Conservation (phyloP, 495 filamentous ascomycete species). For the Penicillium desertorum region DNA sequence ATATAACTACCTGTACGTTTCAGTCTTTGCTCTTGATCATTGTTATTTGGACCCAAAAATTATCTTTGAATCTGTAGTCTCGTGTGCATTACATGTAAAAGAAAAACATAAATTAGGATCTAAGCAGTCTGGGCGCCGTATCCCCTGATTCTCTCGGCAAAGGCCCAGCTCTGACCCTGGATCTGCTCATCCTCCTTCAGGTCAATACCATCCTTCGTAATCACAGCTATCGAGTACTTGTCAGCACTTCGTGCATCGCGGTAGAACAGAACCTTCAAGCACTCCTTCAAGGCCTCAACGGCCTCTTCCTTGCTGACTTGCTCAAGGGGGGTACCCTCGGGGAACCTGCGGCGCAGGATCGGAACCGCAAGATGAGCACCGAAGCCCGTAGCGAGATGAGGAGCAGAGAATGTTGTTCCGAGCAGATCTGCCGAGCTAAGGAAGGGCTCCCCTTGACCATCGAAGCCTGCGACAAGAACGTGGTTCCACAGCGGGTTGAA, state of each 20-base stretch:
- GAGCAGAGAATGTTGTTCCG: constrained; percentile 84
- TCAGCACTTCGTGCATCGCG: constrained; percentile 91
- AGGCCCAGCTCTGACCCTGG: constrained; percentile 91
- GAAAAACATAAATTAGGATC: constrained; percentile 11
- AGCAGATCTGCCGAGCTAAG: constrained; percentile 86
- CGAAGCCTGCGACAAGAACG: constrained; percentile 84
- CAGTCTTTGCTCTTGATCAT: constrained; percentile 6
- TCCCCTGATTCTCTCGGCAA: constrained; percentile 81
- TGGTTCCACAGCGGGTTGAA: constrained; percentile 98
- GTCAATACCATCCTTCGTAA: constrained; percentile 79
- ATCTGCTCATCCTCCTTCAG: constrained; percentile 75
- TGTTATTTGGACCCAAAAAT: neutral
- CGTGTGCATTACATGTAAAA: constrained; percentile 18
- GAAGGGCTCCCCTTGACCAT: constrained; percentile 78
- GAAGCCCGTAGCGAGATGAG: constrained; percentile 89
- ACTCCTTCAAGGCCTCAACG: constrained; percentile 76
- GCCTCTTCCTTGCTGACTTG: constrained; percentile 75
- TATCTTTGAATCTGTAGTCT: constrained; percentile 3
- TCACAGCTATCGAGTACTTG: constrained; percentile 83
- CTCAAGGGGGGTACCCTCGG: constrained; percentile 73
- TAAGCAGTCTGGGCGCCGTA: constrained; percentile 69
- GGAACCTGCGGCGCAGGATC: constrained; percentile 76
- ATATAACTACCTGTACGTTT: neutral
- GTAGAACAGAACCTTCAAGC: constrained; percentile 98
- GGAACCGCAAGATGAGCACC: constrained; percentile 91